phyloP scores from a whole-genome alignment of 139 green algal species.

The Deuterostichococcus epilithicus region DNA sequence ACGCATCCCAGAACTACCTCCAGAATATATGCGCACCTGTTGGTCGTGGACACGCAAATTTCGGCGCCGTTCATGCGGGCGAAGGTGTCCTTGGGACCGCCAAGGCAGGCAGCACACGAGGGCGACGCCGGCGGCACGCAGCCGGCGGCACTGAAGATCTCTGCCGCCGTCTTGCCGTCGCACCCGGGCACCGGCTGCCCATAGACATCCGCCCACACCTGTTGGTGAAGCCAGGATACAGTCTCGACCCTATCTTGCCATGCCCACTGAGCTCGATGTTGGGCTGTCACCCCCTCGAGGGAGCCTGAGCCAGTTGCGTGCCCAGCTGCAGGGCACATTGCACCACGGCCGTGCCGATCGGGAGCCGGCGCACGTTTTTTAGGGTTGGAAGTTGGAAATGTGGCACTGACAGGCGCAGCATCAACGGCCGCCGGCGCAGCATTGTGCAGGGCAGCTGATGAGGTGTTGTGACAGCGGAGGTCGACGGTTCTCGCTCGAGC shows the following conservation, averaged over 20 bases:
- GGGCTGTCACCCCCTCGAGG: not conserved
- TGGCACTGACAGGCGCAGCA: no score
- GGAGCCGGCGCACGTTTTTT: no score
- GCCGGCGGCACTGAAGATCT: slow-evolving; percentile 92
- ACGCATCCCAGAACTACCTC: no score
- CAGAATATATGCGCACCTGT: slow-evolving; percentile 45
- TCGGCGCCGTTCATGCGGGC: slow-evolving; percentile 94
- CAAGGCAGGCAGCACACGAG: slow-evolving; percentile 89
- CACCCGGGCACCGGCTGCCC: slow-evolving; percentile 83
- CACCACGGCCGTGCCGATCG: no score
- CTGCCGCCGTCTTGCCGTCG: slow-evolving; percentile 87
- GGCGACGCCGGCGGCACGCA: slow-evolving; percentile 84
- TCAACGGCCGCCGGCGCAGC: no score
- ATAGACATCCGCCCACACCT: slow-evolving; percentile 95
- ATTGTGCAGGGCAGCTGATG: not conserved
- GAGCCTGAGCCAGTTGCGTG: no score
- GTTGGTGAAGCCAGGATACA: not conserved
- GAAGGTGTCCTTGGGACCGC: slow-evolving; percentile 90
- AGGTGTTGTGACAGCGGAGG: not conserved
- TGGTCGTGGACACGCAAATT: slow-evolving; percentile 93
- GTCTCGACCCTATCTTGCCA: not conserved
- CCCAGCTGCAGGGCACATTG: no score
- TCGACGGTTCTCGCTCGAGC: not conserved
- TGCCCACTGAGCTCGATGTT: not conserved
- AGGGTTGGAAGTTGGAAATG: no score